Conservation (phyloP, 495 filamentous ascomycete genomes). For the Parathielavia appendiculata region DNA sequence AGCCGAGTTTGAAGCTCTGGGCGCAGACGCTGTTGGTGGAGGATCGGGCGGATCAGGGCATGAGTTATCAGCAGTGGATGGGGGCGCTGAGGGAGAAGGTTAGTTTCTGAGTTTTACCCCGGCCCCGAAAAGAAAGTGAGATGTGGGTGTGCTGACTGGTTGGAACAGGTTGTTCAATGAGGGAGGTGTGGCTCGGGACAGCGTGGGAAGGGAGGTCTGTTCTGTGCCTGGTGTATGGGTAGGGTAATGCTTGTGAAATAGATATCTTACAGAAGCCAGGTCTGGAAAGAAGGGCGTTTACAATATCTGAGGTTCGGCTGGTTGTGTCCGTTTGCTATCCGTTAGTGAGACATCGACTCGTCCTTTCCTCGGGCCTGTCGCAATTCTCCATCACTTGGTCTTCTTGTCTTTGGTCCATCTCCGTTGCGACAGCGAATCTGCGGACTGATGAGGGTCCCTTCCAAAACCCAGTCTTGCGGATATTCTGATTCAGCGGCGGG, state of each 20-base stretch:
- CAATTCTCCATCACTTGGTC: no score
- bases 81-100: conserved; percentile 93
- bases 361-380: no score
- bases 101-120: conserved; percentile 36
- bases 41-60: conserved; percentile 87
- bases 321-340: no score
- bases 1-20: conserved; percentile 92
- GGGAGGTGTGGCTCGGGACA: not conserved
- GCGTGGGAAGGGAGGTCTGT: no score
- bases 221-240: no score
- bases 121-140: not conserved
- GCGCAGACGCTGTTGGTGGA: conserved; percentile 94
- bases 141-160: not conserved
- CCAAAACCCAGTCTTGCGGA: no score
- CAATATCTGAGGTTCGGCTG: not conserved
- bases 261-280: conserved; percentile 6
- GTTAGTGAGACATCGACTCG: no score
- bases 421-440: no score
- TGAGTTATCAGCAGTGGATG: conserved; percentile 92
- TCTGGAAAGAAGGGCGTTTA: not conserved
- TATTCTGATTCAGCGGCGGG: no score
- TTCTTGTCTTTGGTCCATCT: no score
- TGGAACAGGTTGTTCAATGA: conserved; percentile 22
- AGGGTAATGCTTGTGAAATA: conserved; percentile 8
- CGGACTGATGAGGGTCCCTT: no score